phyloP scores from a whole-genome alignment of 176 grass and related monocot species.

The Triticum dicoccoides region DNA sequence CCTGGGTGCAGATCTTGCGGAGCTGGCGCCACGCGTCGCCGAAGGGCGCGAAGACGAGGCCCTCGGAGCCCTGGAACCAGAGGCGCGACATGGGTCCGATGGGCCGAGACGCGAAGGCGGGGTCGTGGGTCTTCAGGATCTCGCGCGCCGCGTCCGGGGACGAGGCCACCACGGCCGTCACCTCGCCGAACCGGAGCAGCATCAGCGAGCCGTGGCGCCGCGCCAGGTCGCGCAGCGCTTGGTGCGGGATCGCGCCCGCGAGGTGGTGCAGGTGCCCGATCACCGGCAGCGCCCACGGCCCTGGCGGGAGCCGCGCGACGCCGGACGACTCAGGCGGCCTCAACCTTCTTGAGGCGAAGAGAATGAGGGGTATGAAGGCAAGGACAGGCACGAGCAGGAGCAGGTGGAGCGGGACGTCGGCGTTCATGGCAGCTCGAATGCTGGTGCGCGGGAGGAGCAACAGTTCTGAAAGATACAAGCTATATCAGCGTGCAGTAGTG shows the following conservation, averaged over 20 bases:
- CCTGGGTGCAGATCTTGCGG: constrained; percentile 46
- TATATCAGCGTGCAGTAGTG: not conserved
- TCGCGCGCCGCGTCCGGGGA: constrained; percentile 32
- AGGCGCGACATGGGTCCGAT: constrained; percentile 16
- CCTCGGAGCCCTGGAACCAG: constrained; percentile 31
- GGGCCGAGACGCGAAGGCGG: constrained; percentile 26
- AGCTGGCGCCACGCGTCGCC: constrained; percentile 56
- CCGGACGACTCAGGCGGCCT: too few relatives aligned
- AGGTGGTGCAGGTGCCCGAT: constrained; percentile 69
- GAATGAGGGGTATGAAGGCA: not conserved
- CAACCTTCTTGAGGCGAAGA: not conserved
- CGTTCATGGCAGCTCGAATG: constrained; percentile 3
- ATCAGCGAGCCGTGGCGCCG: constrained; percentile 48
- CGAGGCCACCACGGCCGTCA: constrained; percentile 26
- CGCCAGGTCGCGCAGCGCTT: constrained; percentile 33
- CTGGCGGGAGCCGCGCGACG: not conserved
- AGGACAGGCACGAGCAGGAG: not conserved
- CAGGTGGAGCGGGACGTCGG: not conserved
- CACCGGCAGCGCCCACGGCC: constrained; percentile 42
- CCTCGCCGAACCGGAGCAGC: constrained; percentile 55
- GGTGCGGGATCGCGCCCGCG: constrained; percentile 40
- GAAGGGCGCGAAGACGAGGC: constrained; percentile 52
- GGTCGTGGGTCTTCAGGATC: constrained; percentile 23
- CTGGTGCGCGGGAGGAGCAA: not conserved
- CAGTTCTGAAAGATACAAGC: not conserved